phyloP scores from a whole-genome alignment of 345 rosid genomes.

The Camelina neglecta region DNA sequence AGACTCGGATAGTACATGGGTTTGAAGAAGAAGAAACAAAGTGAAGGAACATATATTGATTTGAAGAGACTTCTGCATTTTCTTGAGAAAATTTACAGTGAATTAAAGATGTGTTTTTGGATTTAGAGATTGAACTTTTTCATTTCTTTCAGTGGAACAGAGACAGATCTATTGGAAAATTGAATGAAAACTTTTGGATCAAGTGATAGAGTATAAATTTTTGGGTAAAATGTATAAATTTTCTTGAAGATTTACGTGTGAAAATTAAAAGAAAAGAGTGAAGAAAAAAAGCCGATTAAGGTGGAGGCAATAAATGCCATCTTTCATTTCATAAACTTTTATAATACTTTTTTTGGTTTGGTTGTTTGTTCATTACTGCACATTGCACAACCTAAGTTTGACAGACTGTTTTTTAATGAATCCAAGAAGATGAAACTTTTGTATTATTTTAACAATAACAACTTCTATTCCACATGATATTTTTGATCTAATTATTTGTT shows the following conservation, averaged over 20 bases:
- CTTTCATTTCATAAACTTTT: neutral
- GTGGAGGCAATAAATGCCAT: conserved; percentile 35
- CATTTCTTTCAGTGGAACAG: conserved; percentile 18
- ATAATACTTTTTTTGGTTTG: conserved; percentile 19
- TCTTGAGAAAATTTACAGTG: conserved; percentile 20
- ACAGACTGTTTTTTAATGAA: conserved; percentile 39
- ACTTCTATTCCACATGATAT: conserved; percentile 16
- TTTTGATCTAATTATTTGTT: neutral
- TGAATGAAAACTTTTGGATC: conserved; percentile 17
- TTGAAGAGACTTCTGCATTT: conserved; percentile 31
- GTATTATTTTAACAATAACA: neutral
- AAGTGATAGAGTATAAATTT: neutral
- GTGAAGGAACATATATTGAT: conserved; percentile 33
- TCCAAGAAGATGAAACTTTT: neutral
- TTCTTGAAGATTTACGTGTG: conserved; percentile 27
- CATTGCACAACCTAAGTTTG: conserved; percentile 41
- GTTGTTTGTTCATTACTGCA: conserved; percentile 43
- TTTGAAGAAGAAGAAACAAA: conserved; percentile 42
- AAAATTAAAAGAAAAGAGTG: conserved; percentile 8
- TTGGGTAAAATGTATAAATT: neutral
- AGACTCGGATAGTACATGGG: conserved; percentile 45
- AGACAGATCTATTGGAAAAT: conserved; percentile 27
- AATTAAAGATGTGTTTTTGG: conserved; percentile 20
- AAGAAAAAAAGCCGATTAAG: conserved; percentile 21
- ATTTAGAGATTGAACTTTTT: conserved; percentile 18